Evolutionary conservation across 257 asterid species (phyloP), one percentile per base, ranked within the genome.

Genomic region (Coffea canephora): DNA sequence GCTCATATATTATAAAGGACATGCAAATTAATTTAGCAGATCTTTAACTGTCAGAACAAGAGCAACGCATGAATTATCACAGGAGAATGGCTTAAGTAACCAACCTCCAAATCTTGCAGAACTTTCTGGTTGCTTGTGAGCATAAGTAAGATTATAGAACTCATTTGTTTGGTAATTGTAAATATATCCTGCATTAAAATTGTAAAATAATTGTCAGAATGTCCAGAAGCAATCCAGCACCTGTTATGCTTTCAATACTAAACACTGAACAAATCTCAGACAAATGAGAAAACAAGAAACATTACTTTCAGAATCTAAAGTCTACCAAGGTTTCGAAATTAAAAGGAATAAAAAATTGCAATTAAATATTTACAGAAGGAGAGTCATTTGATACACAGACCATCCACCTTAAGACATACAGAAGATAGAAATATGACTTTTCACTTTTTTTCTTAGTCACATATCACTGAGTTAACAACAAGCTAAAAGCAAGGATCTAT

Each of bases 151-250:
- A 89, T 96, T 94, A 77, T 92, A 92, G 87, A 92, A 92, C 90
- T 96, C 99, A 86, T 90, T 92, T 25, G 99, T 96, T 83, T 96
- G 99, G 84, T 90, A 94, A 89, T 94, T 96, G 86, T 87, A 96
- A 64, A 96, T 97, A 87, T 96, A 91, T 82, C 99, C 99, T 96
- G 95, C 90, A 85, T 57, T 23, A 19, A 27, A 25, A 59, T 73
- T 21, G 71, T 25, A 71, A 46, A 72, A 50, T 12, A 5, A 79
- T 12, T 23, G 13, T 59, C 48, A 1, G 69, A 73, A 50, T 69
- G 36, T 45, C 77, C 8, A 65, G 68, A 74, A 27, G 23, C 45
- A 55, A 19, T 52, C 11, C 7, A 74, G 34, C 34, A 18, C 6
- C 12, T 31, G 14, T 52, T 10, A 23, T 50, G 46, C 67, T 15